Evolutionary conservation across 2,329 filamentous ascomycete genomes (phyloP).

Genomic region (Cytospora piceae): DNA sequence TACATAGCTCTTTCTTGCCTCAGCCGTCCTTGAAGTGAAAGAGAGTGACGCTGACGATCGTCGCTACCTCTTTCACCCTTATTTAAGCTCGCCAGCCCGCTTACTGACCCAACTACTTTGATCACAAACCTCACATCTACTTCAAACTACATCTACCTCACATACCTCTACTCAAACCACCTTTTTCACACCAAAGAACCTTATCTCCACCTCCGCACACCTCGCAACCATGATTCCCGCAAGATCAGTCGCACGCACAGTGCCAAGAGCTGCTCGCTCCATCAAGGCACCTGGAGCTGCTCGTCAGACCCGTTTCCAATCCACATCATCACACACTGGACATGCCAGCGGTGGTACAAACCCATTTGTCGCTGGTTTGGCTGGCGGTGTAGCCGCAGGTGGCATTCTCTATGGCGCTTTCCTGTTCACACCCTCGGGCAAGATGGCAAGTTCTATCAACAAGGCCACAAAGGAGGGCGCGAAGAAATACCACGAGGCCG

Average conservation of each 20-base stretch:
- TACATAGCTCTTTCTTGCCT: background rate
- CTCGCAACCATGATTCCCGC: slow-evolving; percentile 23
- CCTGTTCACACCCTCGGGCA: slow-evolving; percentile 42
- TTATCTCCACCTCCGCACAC: background rate
- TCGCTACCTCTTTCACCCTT: background rate
- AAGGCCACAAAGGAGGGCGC: slow-evolving; percentile 56
- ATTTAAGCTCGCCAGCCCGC: background rate
- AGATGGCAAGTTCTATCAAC: slow-evolving; percentile 33
- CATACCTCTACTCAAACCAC: background rate
- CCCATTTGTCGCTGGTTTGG: slow-evolving; percentile 16
- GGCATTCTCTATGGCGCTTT: slow-evolving; percentile 27
- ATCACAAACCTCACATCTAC: background rate
- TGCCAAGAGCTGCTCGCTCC: slow-evolving; percentile 22
- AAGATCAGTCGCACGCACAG: slow-evolving; percentile 21
- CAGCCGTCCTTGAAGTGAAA: background rate
- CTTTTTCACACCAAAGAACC: background rate
- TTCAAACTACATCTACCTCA: background rate
- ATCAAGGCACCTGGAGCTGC: slow-evolving; percentile 12
- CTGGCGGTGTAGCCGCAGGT: slow-evolving; percentile 24
- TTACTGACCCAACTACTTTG: background rate
- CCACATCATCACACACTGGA: slow-evolving; percentile 21
- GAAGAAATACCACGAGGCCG: slow-evolving; percentile 62
- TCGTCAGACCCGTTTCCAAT: slow-evolving; percentile 25
- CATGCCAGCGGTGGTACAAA: slow-evolving; percentile 7
- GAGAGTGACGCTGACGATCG: slow-evolving; percentile 1